Evolutionary conservation across 1,284 basidiomycete genomes (phyloP).

Genomic region (Jaminaea rosea): DNA sequence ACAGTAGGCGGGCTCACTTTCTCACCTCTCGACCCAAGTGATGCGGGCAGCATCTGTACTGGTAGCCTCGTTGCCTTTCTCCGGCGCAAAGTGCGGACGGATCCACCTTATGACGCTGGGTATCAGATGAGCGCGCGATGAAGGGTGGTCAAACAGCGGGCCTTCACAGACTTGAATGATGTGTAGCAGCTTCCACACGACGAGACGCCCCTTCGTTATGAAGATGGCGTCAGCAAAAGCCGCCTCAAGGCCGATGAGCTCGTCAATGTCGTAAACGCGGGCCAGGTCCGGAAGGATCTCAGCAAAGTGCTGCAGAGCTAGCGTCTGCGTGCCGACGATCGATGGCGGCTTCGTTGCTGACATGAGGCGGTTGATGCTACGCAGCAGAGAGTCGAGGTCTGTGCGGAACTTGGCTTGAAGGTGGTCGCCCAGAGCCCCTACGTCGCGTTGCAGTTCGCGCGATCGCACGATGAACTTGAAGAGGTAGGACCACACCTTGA

Average conservation of each 20-base stretch:
- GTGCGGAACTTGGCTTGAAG: conserved; percentile 75
- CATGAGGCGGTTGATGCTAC: conserved; percentile 83
- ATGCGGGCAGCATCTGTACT: conserved; percentile 57
- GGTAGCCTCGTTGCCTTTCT: conserved; percentile 52
- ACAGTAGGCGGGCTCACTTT: no score
- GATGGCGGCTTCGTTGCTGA: conserved; percentile 64
- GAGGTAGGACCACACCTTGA: conserved; percentile 94
- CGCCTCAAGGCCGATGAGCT: conserved; percentile 56
- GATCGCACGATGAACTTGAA: conserved; percentile 86
- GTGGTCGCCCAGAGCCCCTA: conserved; percentile 74
- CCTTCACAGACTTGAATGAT: conserved; percentile 82
- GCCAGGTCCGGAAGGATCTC: conserved; percentile 75
- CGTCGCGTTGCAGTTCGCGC: conserved; percentile 74
- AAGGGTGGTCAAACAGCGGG: conserved; percentile 72
- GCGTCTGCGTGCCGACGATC: conserved; percentile 83
- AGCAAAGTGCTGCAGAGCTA: conserved; percentile 75
- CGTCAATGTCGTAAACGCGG: conserved; percentile 28
- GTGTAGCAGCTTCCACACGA: conserved; percentile 87
- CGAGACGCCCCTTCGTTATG: conserved; percentile 69
- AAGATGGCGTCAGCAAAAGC: conserved; percentile 74
- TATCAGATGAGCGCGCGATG: conserved; percentile 69
- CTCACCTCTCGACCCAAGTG: conserved; percentile 82
- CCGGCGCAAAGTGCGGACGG: conserved; percentile 86
- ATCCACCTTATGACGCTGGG: conserved; percentile 87
- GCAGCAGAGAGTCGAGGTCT: conserved; percentile 54